Evolutionary conservation across 306 rosid genomes (phyloP).

Genomic region (Dalbergia cultrata): DNA sequence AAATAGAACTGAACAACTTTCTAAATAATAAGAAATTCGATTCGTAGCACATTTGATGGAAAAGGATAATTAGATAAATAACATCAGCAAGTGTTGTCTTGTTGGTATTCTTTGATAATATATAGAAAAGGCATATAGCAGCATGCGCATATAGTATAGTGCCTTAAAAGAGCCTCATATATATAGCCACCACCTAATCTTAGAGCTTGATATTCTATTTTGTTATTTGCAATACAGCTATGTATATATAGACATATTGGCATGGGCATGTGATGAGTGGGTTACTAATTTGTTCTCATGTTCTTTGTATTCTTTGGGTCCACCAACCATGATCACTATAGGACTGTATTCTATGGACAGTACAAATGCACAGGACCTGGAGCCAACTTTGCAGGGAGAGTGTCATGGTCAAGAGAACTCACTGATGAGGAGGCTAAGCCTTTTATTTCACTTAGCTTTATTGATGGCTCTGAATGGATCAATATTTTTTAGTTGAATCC

Average conservation of each 20-base stretch:
- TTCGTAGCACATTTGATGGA: not conserved
- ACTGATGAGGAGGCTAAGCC: constrained; percentile 92
- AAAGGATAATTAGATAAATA: not conserved
- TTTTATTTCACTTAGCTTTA: constrained; percentile 81
- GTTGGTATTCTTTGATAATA: not conserved
- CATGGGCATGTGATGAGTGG: constrained; percentile 40
- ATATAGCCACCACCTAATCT: constrained; percentile 35
- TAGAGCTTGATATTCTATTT: not conserved
- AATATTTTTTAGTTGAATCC: constrained; percentile 42
- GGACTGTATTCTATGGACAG: constrained; percentile 98
- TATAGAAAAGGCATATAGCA: constrained; percentile 25
- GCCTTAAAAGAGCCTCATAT: not conserved
- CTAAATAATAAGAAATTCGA: constrained; percentile 8
- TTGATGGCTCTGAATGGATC: constrained; percentile 95
- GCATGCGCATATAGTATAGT: constrained; percentile 27
- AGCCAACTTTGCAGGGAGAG: constrained; percentile 89
- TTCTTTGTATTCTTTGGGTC: constrained; percentile 3
- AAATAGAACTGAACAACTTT: not conserved
- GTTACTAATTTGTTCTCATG: constrained; percentile 27
- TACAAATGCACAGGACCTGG: constrained; percentile 95
- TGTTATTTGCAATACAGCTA: constrained; percentile 24
- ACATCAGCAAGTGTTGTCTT: not conserved
- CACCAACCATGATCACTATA: constrained; percentile 23
- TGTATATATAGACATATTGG: constrained; percentile 36
- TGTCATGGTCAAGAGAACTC: constrained; percentile 94